These are phyloP conservation scores for Rosa lucieae DNA, from an alignment of 306 rosid species.

Conservation along the genomic window DNA sequence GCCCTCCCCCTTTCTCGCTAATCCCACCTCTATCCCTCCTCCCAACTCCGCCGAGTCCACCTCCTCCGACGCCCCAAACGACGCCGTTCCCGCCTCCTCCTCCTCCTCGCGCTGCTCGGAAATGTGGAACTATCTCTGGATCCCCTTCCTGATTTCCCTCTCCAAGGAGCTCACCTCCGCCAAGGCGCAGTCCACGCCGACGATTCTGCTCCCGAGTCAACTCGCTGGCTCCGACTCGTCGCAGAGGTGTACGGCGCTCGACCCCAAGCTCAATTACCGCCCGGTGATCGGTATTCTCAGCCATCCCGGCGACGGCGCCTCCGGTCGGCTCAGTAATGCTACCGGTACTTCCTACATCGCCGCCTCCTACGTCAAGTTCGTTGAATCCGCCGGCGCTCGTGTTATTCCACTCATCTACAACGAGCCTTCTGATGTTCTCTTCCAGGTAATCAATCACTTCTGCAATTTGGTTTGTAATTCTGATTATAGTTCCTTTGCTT, in stretches of 20 bases:
- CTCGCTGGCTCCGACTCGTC: slow-evolving; percentile 28
- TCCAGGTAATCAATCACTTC: slow-evolving; percentile 37
- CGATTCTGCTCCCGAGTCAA: slow-evolving; percentile 54
- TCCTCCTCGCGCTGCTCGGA: slow-evolving; percentile 5
- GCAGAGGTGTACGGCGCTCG: slow-evolving; percentile 38
- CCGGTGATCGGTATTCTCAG: slow-evolving; percentile 83
- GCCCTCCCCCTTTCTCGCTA: slow-evolving; percentile 26
- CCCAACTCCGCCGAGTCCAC: neutral
- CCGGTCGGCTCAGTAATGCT: slow-evolving; percentile 67
- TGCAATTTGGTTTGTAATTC: neutral
- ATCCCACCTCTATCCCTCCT: slow-evolving; percentile 20
- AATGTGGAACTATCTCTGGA: slow-evolving; percentile 43
- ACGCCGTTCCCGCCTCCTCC: neutral
- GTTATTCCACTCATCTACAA: slow-evolving; percentile 77
- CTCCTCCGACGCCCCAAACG: neutral
- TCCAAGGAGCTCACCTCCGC: slow-evolving; percentile 25
- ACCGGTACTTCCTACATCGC: slow-evolving; percentile 63
- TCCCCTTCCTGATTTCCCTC: slow-evolving; percentile 38
- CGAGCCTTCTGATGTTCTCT: slow-evolving; percentile 56
- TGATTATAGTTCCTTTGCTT: neutral
- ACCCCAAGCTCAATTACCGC: slow-evolving; percentile 51
- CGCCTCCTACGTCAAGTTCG: slow-evolving; percentile 86
- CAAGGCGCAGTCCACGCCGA: slow-evolving; percentile 23
- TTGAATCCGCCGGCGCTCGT: slow-evolving; percentile 82
- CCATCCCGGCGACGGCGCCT: slow-evolving; percentile 88